A percentile compares a stretch with the other conserved stretches of the same genome.
phyloP scores from a whole-genome alignment of 352 stramenopile species.

The Globisporangium paroecandrum region DNA sequence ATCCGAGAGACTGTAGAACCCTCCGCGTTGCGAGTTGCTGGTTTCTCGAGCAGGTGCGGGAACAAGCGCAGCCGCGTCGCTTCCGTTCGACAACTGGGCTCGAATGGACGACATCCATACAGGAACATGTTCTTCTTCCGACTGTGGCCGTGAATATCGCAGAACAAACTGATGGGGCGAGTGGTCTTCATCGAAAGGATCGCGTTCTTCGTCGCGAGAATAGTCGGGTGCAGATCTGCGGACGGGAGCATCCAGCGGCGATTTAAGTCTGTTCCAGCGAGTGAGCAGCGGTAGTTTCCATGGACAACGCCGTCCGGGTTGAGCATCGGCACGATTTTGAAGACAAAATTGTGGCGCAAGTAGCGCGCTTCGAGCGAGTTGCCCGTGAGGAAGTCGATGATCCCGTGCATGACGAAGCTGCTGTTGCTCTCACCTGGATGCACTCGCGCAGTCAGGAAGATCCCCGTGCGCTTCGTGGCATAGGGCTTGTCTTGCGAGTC shows the following conservation, averaged over 20 bases:
- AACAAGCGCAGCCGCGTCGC: conserved; percentile 61
- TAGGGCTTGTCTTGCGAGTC: conserved; percentile 30
- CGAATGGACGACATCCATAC: conserved; percentile 68
- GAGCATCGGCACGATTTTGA: conserved; percentile 92
- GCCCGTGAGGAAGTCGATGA: conserved; percentile 85
- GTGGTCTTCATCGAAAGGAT: conserved; percentile 45
- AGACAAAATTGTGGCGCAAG: conserved; percentile 82
- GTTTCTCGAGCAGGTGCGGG: conserved; percentile 63
- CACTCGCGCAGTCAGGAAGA: conserved; percentile 83
- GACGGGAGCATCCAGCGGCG: conserved; percentile 62
- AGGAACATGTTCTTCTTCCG: conserved; percentile 89
- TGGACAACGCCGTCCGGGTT: conserved; percentile 92
- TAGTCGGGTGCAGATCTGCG: conserved; percentile 63
- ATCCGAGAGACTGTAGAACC: conserved; percentile 65
- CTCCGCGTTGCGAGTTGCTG: conserved; percentile 31
- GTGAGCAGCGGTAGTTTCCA: conserved; percentile 87
- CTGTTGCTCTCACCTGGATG: conserved; percentile 89
- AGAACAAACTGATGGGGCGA: conserved; percentile 67
- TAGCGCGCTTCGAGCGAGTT: conserved; percentile 59
- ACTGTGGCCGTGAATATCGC: conserved; percentile 88
- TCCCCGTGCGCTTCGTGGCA: conserved; percentile 33
- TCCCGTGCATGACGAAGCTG: conserved; percentile 88
- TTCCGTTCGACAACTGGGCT: conserved; percentile 33
- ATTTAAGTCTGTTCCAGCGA: conserved; percentile 88
- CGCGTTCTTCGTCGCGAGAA: conserved; percentile 73